Base-by-base conservation (phyloP, 345 rosid genomes). In the Firmiana major region DNA sequence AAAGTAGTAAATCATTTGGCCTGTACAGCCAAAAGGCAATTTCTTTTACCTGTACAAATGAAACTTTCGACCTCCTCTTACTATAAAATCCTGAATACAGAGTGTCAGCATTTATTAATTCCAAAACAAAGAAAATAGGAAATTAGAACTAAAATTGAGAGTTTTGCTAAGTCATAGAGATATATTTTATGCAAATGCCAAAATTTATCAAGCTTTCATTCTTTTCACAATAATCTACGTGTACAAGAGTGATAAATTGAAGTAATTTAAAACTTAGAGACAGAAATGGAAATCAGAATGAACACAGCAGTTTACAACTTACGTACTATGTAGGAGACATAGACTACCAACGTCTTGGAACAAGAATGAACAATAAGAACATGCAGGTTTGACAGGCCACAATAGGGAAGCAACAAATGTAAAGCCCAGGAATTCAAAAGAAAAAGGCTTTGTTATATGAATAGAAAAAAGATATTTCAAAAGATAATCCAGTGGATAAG, bases 31-130 rank as follows among this genome's bases (percentile, higher is more conserved):
- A 55, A 75, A 51, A 42, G 36, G 24, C 51, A 4, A 13, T 72
- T n/a, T 15, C n/a, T 45, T 68, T 81, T 83, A 95, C 99, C 99
- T 93, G 88, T 93, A 95, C 49, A 95, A 84, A 66, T 96, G 91
- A 81, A 87, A 82, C 76, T 90, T 89, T 36, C 89, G 88, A 74
- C 92, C 97, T 57, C 97, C 98, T 86, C 97, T 84, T 31, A 80
- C 81, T 78, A 95, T 88, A 85, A 85, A 90, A 84, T 95, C 96
- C 98, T 95, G 97, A 69, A 80, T 63, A 80, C 28, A 77, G 43
- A 67, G 46, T 28, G 34, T 71, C 76, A 48, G 19, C 0, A 13
- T 38, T 38, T 38, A 65, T 38, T 10, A 62, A 15, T 28, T 15
- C 42, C 42, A 28, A 65, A 17, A 40, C 11, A n/a, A 65, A 38